phyloP scores from a whole-genome alignment of 495 filamentous ascomycete species.

The Aspergillus ostianus region DNA sequence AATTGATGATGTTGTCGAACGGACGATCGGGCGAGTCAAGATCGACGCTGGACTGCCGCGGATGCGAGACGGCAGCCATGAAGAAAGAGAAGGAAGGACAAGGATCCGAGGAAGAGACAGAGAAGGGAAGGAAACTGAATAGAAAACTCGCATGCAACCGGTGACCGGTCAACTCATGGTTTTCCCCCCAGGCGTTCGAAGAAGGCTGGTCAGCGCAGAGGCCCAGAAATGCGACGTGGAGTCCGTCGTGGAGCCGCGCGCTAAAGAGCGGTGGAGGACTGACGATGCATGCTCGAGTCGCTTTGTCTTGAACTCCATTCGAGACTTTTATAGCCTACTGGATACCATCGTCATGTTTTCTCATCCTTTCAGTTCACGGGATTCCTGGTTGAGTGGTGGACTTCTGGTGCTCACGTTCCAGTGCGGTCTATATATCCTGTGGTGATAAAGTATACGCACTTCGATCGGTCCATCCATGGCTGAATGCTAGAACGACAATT shows the following conservation, averaged over 20 bases:
- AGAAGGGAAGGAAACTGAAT: slow-evolving; percentile 22
- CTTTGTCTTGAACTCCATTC: no score
- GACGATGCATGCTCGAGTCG: no score
- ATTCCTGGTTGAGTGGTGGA: no score
- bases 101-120: neutral
- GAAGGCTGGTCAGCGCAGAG: neutral
- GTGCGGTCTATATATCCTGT: no score
- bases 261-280: neutral
- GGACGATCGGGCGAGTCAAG: slow-evolving; percentile 44
- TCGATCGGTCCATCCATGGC: no score
- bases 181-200: neutral
- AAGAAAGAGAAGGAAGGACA: no score
- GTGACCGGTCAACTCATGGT: slow-evolving; percentile 34
- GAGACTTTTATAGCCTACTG: no score
- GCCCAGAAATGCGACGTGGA: neutral
- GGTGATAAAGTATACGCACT: no score
- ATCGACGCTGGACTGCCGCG: slow-evolving; percentile 38
- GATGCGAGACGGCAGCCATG: slow-evolving; percentile 11
- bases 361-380: no score
- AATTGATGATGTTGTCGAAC: slow-evolving; percentile 73
- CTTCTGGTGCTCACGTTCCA: no score
- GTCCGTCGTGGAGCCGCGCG: neutral
- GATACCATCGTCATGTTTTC: no score
- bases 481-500: no score
- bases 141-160: neutral